Conservation (phyloP, 768 basidiomycete species). For the Tricholoma sp. region DNA sequence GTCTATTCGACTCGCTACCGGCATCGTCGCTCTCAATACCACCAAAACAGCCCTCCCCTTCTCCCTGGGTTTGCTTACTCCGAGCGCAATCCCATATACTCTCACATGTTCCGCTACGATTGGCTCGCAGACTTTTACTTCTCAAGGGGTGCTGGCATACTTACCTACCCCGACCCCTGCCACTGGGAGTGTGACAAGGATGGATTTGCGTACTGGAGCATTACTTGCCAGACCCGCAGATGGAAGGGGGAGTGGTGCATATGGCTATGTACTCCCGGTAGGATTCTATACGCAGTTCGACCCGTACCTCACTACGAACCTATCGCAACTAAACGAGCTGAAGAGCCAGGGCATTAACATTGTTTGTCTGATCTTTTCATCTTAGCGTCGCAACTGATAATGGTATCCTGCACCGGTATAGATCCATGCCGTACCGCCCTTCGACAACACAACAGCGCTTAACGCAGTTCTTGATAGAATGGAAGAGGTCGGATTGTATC, state of each 20-base stretch:
- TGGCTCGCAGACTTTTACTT: conserved; percentile 36
- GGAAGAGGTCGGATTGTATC: conserved; percentile 62
- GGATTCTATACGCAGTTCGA: conserved; percentile 71
- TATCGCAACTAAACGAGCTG: conserved; percentile 49
- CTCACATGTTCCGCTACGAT: conserved; percentile 35
- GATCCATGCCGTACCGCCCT: conserved; percentile 71
- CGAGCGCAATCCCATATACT: conserved; percentile 33
- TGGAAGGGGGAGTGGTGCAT: conserved; percentile 39
- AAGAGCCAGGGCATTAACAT: conserved; percentile 49
- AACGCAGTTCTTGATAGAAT: conserved; percentile 60
- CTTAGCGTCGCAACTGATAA: not conserved
- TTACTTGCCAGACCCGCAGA: conserved; percentile 46
- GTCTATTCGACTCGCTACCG: conserved; percentile 37
- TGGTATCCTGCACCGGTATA: conserved; percentile 10
- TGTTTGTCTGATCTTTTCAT: not conserved
- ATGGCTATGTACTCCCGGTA: conserved; percentile 59
- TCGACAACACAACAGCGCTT: conserved; percentile 53
- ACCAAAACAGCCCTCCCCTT: conserved; percentile 47
- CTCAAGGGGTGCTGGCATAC: conserved; percentile 40
- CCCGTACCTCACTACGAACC: conserved; percentile 46
- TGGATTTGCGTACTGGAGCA: conserved; percentile 57
- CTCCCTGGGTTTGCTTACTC: conserved; percentile 39
- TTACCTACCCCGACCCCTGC: conserved; percentile 42
- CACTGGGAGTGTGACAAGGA: conserved; percentile 56
- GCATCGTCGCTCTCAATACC: conserved; percentile 45